A percentile compares a stretch with the other conserved stretches of the same genome.
Conservation (phyloP, 2,329 filamentous ascomycete genomes). For the Arthrobotrys conoides region DNA sequence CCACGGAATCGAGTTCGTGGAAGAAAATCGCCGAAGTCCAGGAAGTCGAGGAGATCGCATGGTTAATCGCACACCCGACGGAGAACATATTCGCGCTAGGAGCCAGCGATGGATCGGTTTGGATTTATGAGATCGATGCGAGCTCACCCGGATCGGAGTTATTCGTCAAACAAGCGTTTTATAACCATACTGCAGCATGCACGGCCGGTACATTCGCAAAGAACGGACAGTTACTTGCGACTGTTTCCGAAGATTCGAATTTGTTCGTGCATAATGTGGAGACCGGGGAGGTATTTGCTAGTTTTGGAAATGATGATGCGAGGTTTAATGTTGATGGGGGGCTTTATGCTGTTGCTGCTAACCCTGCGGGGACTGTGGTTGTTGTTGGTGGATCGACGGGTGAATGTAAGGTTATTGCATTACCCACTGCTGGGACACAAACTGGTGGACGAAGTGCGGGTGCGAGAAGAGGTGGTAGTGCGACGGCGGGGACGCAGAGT, state of each 20-base stretch:
- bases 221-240: conserved; percentile 87
- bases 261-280: conserved; percentile 91
- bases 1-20: conserved; percentile 69
- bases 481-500: conserved; percentile 69
- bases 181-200: conserved; percentile 86
- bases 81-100: conserved; percentile 86
- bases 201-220: conserved; percentile 93
- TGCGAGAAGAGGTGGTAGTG: conserved; percentile 67
- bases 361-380: conserved; percentile 82
- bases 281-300: conserved; percentile 77
- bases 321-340: conserved; percentile 93
- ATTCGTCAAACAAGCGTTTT: conserved; percentile 90
- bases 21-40: conserved; percentile 81
- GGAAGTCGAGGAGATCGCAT: conserved; percentile 96
- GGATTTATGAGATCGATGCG: conserved; percentile 90
- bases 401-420: conserved; percentile 84
- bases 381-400: conserved; percentile 91
- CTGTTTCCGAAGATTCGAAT: conserved; percentile 88
- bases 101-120: conserved; percentile 90
- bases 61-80: conserved; percentile 77
- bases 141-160: conserved; percentile 75
- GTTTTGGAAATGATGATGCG: conserved; percentile 84
- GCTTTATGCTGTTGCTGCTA: conserved; percentile 87
- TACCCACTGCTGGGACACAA: conserved; percentile 74
- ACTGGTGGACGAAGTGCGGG: conserved; percentile 65